Evolutionary conservation across 2,329 filamentous ascomycete species (phyloP), one percentile per base, ranked within the genome.

Genomic region (Verruconis gallopava): DNA sequence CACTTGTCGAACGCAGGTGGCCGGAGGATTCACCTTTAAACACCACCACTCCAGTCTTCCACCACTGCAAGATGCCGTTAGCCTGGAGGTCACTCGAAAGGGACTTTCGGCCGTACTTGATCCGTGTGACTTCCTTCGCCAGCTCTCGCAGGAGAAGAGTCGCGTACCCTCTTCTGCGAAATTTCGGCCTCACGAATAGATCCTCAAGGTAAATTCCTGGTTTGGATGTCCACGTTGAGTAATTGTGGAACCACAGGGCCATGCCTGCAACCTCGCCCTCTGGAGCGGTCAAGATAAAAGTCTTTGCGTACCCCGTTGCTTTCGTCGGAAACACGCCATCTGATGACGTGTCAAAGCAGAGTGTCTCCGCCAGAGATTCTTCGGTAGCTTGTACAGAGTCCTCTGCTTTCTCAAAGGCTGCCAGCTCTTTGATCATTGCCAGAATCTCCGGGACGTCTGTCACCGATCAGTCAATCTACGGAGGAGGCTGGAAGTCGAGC

Each of bases 161-260:
- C 30, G 88, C 89, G 56, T 89, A 93, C 1, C 88, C 88, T 47
- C 74, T 75, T 22, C 79, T 79, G 3, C 91, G 70, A 52, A 81
- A 77, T 35, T 66, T 65, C 1, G 77, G 71, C 51, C 77, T 71
- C 32, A 98, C 85, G 54, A 80, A 94, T n/a, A 96, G 67, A 56
- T 96, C 89, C 60, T 96, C 89, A 28, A 96, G 77, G 60, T 93
- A 94, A 55, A 98, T 82, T 2, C 89, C 89, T 0, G 88, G 77
- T 36, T 74, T 75, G n/a, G 82, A 30, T 17, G 82, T 75, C 91
- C 91, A 96, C 1, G 89, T 95, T 55, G 79, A 85, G 64, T 94
- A 96, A 64, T 89, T 96, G 69, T 89, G 86, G 61, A 93, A 96
- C 65, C 86, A 95, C 32, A 95, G 64, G 1, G 86, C 86, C 73